These are phyloP conservation scores for Scortechinia acanthostroma DNA, from an alignment of 2,329 filamentous ascomycete genomes.

Conservation along the genomic window DNA sequence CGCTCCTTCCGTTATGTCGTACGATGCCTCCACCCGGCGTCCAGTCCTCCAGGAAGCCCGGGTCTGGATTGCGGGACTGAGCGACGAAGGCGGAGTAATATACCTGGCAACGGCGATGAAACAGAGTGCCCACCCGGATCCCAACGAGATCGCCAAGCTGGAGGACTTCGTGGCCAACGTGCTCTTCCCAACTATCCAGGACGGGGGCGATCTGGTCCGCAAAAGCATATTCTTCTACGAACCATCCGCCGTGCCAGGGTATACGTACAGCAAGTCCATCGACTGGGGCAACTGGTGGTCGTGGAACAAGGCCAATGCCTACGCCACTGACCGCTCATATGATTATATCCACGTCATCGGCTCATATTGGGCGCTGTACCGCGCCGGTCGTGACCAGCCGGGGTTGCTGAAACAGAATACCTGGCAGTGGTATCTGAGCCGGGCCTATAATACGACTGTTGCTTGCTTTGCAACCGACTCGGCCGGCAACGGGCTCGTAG, in stretches of 20 bases:
- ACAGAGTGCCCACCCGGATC: slow-evolving; percentile 38
- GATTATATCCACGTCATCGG: slow-evolving; percentile 50
- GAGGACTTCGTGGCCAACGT: slow-evolving; percentile 44
- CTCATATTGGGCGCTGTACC: slow-evolving; percentile 49
- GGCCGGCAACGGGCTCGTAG: too few species aligned
- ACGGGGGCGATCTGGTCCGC: slow-evolving; percentile 34
- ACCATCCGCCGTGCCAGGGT: slow-evolving; percentile 28
- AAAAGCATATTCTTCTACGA: slow-evolving; percentile 52
- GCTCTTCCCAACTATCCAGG: slow-evolving; percentile 39
- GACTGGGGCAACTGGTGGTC: slow-evolving; percentile 41
- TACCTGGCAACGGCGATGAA: slow-evolving; percentile 48
- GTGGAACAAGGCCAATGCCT: slow-evolving; percentile 37
- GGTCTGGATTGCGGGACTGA: slow-evolving; percentile 51
- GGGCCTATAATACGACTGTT: too few species aligned
- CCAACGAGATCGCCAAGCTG: slow-evolving; percentile 38
- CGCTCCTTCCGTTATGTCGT: slow-evolving; percentile 45
- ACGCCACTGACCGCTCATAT: slow-evolving; percentile 40
- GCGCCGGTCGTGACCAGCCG: slow-evolving; percentile 39
- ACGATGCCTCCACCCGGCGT: slow-evolving; percentile 36
- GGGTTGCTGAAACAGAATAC: slow-evolving; percentile 26
- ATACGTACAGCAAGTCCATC: slow-evolving; percentile 29
- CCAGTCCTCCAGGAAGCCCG: slow-evolving; percentile 36
- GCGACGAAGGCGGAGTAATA: slow-evolving; percentile 49
- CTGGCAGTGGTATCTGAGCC: slow-evolving; percentile 50
- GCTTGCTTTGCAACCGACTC: too few species aligned